Conservation (phyloP, 345 rosid genomes). For the Turritis glabra region DNA sequence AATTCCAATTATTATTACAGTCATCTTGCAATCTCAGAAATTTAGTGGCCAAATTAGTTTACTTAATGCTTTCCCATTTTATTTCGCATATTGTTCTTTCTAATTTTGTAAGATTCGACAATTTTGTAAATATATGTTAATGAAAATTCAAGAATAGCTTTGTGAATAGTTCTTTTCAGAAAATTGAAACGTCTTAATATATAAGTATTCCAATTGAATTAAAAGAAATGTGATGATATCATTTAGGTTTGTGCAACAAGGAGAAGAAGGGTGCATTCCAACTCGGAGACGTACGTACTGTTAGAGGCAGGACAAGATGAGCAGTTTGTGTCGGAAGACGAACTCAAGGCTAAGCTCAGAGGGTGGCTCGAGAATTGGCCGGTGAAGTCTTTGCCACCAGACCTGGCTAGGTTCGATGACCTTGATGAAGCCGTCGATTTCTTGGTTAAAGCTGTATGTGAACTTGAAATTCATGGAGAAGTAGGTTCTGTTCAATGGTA, state of each 20-base stretch:
- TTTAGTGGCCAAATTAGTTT: too few species aligned
- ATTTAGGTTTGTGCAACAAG: conserved; percentile 51
- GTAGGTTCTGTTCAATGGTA: conserved; percentile 87
- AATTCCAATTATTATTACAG: too few species aligned
- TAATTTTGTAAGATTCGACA: too few species aligned
- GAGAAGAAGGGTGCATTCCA: conserved; percentile 55
- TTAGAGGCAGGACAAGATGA: conserved; percentile 84
- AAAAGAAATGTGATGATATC: neutral
- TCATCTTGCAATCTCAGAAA: neutral
- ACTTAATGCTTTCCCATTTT: too few species aligned
- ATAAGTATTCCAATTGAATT: too few species aligned
- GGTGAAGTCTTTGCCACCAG: conserved; percentile 58
- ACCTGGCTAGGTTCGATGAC: conserved; percentile 66
- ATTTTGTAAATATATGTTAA: too few species aligned
- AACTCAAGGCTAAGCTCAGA: conserved; percentile 59
- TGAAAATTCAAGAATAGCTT: too few species aligned
- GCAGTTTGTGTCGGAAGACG: conserved; percentile 76
- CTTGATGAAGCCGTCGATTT: conserved; percentile 72
- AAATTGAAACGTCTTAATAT: too few species aligned
- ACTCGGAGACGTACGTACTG: conserved; percentile 70
- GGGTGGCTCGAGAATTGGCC: conserved; percentile 83
- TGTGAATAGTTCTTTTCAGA: too few species aligned
- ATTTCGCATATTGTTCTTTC: too few species aligned
- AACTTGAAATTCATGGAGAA: conserved; percentile 77
- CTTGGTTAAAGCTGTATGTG: conserved; percentile 71